Conservation (phyloP, 768 basidiomycete species). For the Panaeolus cyanescens region DNA sequence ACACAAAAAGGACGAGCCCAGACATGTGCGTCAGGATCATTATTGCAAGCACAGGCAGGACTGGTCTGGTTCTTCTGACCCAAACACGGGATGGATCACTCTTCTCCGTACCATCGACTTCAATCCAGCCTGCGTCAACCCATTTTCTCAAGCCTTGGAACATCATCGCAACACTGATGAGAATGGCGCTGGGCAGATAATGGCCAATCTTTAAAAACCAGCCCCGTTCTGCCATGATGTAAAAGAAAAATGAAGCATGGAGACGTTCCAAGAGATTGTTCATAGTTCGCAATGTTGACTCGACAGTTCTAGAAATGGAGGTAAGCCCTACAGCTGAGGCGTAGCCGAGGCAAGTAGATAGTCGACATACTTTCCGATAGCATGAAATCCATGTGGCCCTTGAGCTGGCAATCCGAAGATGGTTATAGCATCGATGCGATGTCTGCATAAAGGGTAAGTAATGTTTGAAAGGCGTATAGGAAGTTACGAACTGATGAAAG, state of each 20-base stretch:
- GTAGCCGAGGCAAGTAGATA: too few species aligned
- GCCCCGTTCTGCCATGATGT: constrained; percentile 63
- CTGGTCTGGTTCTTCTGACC: constrained; percentile 52
- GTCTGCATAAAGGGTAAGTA: constrained; percentile 47
- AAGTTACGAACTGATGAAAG: constrained; percentile 69
- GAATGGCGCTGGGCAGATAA: constrained; percentile 85
- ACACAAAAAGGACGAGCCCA: constrained; percentile 53
- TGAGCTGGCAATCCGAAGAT: constrained; percentile 83
- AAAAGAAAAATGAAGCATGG: constrained; percentile 98
- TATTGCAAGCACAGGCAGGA: constrained; percentile 52
- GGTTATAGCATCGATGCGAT: constrained; percentile 93
- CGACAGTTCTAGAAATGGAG: constrained; percentile 68
- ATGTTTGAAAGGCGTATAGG: not conserved
- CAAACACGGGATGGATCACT: constrained; percentile 28
- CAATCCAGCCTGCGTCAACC: constrained; percentile 65
- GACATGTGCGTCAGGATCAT: constrained; percentile 57
- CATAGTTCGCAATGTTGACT: constrained; percentile 85
- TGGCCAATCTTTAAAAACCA: constrained; percentile 88
- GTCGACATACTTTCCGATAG: constrained; percentile 86
- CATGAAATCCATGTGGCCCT: constrained; percentile 95
- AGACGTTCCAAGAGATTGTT: constrained; percentile 96
- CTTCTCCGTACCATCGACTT: constrained; percentile 14
- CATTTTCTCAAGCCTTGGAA: constrained; percentile 77
- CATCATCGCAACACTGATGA: constrained; percentile 85
- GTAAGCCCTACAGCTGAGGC: too few species aligned